These are phyloP conservation scores for Plasmodium inui DNA, from an alignment of 169 alveolate species.

Conservation along the genomic window DNA sequence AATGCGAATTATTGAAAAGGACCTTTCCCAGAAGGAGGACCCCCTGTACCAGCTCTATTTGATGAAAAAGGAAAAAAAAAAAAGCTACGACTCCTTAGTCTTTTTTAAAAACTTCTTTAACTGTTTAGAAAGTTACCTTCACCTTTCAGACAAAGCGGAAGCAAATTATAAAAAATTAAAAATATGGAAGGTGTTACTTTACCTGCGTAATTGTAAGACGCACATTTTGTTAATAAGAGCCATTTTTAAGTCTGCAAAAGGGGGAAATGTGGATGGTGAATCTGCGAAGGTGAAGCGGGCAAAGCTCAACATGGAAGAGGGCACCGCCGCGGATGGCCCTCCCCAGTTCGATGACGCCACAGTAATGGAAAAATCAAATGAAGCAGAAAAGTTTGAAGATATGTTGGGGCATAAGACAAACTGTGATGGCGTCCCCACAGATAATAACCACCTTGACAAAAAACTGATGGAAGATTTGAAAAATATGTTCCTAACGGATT, in stretches of 20 bases:
- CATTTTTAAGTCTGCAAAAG: slow-evolving; percentile 39
- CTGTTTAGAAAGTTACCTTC: slow-evolving; percentile 34
- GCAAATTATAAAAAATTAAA: slow-evolving; percentile 44
- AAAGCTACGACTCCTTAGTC: slow-evolving; percentile 36
- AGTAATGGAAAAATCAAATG: neutral
- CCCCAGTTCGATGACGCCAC: neutral
- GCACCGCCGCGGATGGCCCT: neutral
- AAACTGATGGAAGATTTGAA: slow-evolving; percentile 53
- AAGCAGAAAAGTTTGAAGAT: neutral
- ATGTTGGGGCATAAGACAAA: neutral
- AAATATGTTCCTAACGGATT: neutral
- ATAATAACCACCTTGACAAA: slow-evolving; percentile 9
- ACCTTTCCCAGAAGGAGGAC: neutral
- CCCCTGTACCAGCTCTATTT: slow-evolving; percentile 44
- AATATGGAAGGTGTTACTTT: slow-evolving; percentile 29
- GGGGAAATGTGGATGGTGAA: neutral
- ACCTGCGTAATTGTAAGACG: slow-evolving; percentile 66
- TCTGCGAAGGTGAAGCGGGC: neutral
- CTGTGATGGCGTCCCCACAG: neutral
- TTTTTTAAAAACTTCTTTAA: slow-evolving; percentile 65
- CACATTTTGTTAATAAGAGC: slow-evolving; percentile 49
- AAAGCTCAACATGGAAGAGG: neutral
- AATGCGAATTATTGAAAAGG: slow-evolving; percentile 29
- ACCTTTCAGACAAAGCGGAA: slow-evolving; percentile 56
- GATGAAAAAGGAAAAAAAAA: slow-evolving; percentile 55